Percentiles rank a stretch among this genome's conserved stretches.
Evolutionary conservation across 2,329 filamentous ascomycete species (phyloP).

Genomic region (Fusarium circinatum): DNA sequence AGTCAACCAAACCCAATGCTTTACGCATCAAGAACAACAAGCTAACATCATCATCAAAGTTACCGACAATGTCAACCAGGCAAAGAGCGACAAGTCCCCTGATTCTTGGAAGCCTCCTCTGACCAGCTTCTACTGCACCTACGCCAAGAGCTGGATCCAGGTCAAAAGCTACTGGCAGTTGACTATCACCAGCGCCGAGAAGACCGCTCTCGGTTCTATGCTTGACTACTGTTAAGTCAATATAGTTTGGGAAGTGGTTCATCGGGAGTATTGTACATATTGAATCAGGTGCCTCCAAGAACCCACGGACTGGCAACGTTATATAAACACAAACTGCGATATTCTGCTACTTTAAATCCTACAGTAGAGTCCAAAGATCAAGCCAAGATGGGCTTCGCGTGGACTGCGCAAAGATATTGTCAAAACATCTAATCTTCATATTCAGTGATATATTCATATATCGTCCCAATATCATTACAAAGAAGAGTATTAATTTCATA

Average conservation of each 20-base stretch:
- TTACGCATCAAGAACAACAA: not conserved
- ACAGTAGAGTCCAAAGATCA: not conserved
- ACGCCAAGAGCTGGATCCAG: slow-evolving; percentile 79
- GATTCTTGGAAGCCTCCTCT: slow-evolving; percentile 81
- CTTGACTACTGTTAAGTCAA: slow-evolving; percentile 45
- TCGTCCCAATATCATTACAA: slow-evolving; percentile 32
- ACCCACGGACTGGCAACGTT: not conserved
- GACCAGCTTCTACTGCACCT: slow-evolving; percentile 78
- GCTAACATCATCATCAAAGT: slow-evolving; percentile 54
- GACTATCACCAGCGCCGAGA: slow-evolving; percentile 77
- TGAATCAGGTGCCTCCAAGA: not conserved
- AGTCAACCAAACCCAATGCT: not conserved
- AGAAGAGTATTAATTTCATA: slow-evolving; percentile 35
- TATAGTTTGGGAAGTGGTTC: not conserved
- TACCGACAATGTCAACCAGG: slow-evolving; percentile 78
- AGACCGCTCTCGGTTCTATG: slow-evolving; percentile 67
- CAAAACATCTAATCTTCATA: not conserved
- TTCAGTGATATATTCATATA: slow-evolving; percentile 15
- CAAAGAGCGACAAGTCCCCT: slow-evolving; percentile 78
- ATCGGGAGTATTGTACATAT: not conserved
- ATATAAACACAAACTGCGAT: not conserved
- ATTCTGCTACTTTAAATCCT: not conserved
- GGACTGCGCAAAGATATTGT: not conserved
- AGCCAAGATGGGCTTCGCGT: not conserved
- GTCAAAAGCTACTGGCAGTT: slow-evolving; percentile 80